phyloP scores from a whole-genome alignment of 495 filamentous ascomycete species.

The Daldinia loculata region DNA sequence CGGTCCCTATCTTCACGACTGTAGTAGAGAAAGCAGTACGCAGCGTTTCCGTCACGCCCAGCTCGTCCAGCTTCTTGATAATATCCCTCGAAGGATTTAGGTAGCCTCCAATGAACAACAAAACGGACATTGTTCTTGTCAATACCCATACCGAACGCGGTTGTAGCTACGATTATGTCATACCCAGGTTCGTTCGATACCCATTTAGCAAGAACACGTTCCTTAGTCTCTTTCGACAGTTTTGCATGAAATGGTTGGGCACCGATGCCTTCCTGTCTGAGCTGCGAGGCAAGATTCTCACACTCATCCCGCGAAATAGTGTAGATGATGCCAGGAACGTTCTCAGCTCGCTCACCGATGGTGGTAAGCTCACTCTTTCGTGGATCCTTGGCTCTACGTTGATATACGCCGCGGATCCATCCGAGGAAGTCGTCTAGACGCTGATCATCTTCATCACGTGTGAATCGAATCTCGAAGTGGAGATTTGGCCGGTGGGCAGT shows the following conservation, averaged over 20 bases:
- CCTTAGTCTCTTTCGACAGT: constrained; percentile 67
- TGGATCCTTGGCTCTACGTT: constrained; percentile 63
- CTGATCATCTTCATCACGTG: constrained; percentile 74
- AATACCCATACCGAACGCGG: constrained; percentile 97
- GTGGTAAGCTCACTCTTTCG: constrained; percentile 60
- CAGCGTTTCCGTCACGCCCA: constrained; percentile 86
- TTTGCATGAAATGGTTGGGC: constrained; percentile 78
- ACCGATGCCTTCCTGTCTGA: constrained; percentile 69
- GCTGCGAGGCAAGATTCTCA: constrained; percentile 72
- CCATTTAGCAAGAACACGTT: constrained; percentile 75
- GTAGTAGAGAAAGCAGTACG: constrained; percentile 88
- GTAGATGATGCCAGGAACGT: constrained; percentile 89
- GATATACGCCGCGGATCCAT: constrained; percentile 78
- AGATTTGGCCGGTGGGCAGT: constrained; percentile 84
- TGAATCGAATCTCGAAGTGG: constrained; percentile 93
- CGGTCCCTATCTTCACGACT: constrained; percentile 83
- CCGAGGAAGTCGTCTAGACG: constrained; percentile 71
- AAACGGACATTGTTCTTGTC: constrained; percentile 94
- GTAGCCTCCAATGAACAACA: constrained; percentile 91
- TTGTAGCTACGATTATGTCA: constrained; percentile 92
- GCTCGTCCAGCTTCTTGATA: constrained; percentile 96
- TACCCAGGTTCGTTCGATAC: constrained; percentile 76
- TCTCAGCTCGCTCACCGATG: constrained; percentile 61
- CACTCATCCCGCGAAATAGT: constrained; percentile 80
- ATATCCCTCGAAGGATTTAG: constrained; percentile 92